Evolutionary conservation across 1,284 basidiomycete genomes (phyloP), one percentile per base, ranked within the genome.

Genomic region (Cryptococcus neoformans): DNA sequence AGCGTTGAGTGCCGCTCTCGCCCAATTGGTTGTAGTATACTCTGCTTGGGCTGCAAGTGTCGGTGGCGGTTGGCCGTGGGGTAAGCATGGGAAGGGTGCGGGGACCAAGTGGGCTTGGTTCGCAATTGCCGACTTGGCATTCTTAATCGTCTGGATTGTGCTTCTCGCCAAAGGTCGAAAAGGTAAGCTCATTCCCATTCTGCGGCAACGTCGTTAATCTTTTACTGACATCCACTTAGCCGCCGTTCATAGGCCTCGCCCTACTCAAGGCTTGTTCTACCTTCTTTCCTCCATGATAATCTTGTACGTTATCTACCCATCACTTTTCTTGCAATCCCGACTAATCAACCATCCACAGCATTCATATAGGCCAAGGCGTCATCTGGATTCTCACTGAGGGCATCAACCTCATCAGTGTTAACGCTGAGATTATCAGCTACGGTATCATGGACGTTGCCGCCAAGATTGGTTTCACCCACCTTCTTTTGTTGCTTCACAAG

Each of bases 381-480:
- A 55, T 77, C 61, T 69, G 65, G 53, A 63, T 63, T 55, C 58
- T 75, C 39, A 63, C 68, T 53, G 65, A 72, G 52, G 72, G 66
- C 9, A 55, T 66, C 55, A 70, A 73, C 67, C 63, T 64, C 48
- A 58, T 74, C 61, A 54, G 56, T 46, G 67, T 74, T 57, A 62
- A 76, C 58, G 66, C 68, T 16, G 73, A 78, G 62, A 64, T 73
- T 53, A 76, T 78, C 63, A 62, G 65, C 9, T 72, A 69, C 49
- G 75, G 70, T 55, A 58, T 77, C 4, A 63, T 76, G 12, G 76
- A 78, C 50, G 67, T 74, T 16, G 56, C 67, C 45, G 62, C 69
- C 55, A 70, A 72, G 61, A 51, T 77, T 56, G 74, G 72, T 51
- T 76, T 76, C 63, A 66, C 67, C 51, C 72, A 65, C 67, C 60